phyloP scores from a whole-genome alignment of 495 filamentous ascomycete species.

The Penicillium arizonense region DNA sequence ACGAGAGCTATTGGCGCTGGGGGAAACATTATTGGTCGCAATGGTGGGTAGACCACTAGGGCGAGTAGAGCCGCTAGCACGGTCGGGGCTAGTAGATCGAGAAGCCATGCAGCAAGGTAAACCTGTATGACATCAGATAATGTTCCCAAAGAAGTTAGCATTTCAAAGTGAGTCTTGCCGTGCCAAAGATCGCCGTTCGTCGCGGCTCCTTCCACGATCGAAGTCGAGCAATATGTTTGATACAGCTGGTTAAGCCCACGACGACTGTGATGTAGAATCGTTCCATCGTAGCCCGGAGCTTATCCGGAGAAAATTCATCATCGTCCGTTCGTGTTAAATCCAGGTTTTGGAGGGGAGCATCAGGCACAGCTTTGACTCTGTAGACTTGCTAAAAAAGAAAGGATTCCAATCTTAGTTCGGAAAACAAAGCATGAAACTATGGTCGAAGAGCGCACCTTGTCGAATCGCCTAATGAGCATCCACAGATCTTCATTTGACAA shows the following conservation, averaged over 20 bases:
- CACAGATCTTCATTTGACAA: constrained; percentile 78
- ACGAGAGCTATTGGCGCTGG: constrained; percentile 73
- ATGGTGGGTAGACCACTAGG: constrained; percentile 64
- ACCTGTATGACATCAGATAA: constrained; percentile 34
- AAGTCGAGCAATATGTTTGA: constrained; percentile 72
- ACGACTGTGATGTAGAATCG: constrained; percentile 81
- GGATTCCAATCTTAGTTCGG: neutral
- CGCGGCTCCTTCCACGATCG: constrained; percentile 78
- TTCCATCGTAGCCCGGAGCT: constrained; percentile 75
- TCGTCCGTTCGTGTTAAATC: constrained; percentile 81
- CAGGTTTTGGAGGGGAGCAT: constrained; percentile 57
- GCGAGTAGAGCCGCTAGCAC: constrained; percentile 57
- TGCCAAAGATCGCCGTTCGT: constrained; percentile 66
- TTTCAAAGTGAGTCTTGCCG: constrained; percentile 33
- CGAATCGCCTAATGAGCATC: constrained; percentile 54
- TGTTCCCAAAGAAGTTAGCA: neutral
- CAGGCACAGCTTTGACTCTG: constrained; percentile 69
- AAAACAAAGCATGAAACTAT: no score
- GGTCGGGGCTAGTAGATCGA: constrained; percentile 64
- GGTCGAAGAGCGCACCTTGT: constrained; percentile 12
- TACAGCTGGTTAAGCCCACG: constrained; percentile 59
- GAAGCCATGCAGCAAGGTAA: constrained; percentile 71
- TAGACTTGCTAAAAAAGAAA: constrained; percentile 69
- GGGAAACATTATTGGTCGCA: constrained; percentile 67
- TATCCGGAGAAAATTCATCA: constrained; percentile 85